These are phyloP conservation scores for Fusarium piperis DNA, from an alignment of 2,329 filamentous ascomycete genomes.

Conservation along the genomic window DNA sequence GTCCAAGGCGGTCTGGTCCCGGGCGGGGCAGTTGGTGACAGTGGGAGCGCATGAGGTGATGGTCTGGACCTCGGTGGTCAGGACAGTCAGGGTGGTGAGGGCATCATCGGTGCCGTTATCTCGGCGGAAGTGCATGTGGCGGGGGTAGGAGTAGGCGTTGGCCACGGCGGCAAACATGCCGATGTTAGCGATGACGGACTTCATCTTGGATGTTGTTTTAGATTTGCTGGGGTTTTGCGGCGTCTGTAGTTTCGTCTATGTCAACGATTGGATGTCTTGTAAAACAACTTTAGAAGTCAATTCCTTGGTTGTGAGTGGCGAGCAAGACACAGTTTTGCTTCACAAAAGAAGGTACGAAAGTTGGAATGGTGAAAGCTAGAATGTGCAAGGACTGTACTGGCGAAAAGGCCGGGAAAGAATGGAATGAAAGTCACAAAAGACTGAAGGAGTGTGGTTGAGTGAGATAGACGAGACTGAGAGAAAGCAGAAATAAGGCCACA, in stretches of 20 bases:
- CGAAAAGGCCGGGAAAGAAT: constrained; percentile 41
- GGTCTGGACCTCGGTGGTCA: constrained; percentile 65
- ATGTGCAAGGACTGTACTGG: constrained; percentile 43
- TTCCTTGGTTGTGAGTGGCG: constrained; percentile 40
- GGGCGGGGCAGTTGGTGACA: constrained; percentile 65
- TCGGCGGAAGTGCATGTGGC: constrained; percentile 47
- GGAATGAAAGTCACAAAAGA: constrained; percentile 41
- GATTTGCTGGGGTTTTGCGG: constrained; percentile 18
- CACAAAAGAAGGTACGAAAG: constrained; percentile 40
- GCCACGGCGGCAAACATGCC: constrained; percentile 58
- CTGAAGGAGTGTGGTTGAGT: constrained; percentile 37
- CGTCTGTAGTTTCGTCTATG: constrained; percentile 39
- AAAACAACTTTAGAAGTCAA: constrained; percentile 46
- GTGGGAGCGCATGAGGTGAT: constrained; percentile 67
- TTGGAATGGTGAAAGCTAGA: constrained; percentile 32
- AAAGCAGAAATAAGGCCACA: constrained; percentile 22
- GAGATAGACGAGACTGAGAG: constrained; percentile 37
- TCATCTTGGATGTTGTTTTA: constrained; percentile 55
- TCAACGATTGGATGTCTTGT: constrained; percentile 25
- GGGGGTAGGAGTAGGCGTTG: constrained; percentile 51
- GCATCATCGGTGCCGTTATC: constrained; percentile 43
- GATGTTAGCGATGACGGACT: constrained; percentile 54
- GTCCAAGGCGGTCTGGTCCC: constrained; percentile 45
- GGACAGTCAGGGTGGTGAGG: constrained; percentile 58
- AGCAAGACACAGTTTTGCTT: constrained; percentile 47